Evolutionary conservation across 805 yeast species (phyloP), one percentile per base, ranked within the genome.

Genomic region (Wickerhamiella allomyrinae): DNA sequence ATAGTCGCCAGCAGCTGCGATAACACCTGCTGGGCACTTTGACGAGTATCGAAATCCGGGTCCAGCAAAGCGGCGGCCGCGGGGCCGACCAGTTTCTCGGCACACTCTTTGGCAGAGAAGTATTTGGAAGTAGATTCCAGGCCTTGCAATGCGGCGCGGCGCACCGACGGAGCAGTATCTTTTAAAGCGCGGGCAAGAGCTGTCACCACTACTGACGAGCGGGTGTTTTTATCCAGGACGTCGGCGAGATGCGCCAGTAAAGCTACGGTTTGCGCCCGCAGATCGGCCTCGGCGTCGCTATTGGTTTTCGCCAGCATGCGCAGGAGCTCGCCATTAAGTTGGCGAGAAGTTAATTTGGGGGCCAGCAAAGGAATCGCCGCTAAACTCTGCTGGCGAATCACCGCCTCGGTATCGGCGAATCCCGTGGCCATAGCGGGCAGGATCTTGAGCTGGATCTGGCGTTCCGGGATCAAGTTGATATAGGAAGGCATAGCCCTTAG

Each of bases 1-100:
- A 81, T 69, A 49, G 73, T 75, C 4, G 56, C 59, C 53, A 79
- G 63, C 54, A 82, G 79, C 21, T 69, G 44, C 21, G 78, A 76
- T 49, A 89, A 76, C 0, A 85, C 70, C 36, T 67, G 60, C 50
- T 74, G 74, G 0, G 95, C 94, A 53, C 79, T 82, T 0, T 60
- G 60, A 45, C 97, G 68, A 2, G 89, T 87, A 41, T 73, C 70
- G 5, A 65, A 61, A 9, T 84, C 79, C 41, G 69, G 70, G 58
- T 91, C 97, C 55, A 89, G 69, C 43, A 89, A 63, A 1, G 91
- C 75, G 1, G 91, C 82, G 0, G 95, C 86, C 43, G 91, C 71
- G 2, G 85, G 84, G 0, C 94, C 89, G 42, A 91, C 62, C 14
- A 87, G 73, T 56, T 79, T 83, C 20, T 78, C 76, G 43, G 94